These are phyloP conservation scores for Curvularia hawaiiensis DNA, from an alignment of 2,329 filamentous ascomycete species.

Conservation along the genomic window DNA sequence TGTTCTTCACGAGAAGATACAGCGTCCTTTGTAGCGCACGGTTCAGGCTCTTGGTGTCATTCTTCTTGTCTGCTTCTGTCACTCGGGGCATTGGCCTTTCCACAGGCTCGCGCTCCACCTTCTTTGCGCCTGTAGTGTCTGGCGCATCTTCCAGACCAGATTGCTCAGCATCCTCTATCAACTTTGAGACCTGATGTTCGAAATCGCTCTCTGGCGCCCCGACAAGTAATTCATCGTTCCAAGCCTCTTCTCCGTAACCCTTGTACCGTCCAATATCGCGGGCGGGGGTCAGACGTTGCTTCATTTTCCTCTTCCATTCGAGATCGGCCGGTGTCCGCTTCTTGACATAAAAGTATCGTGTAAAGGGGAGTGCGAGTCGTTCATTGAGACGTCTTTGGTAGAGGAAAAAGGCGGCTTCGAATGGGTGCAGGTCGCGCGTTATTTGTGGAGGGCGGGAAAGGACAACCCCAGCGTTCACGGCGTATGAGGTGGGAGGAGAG, in stretches of 20 bases:
- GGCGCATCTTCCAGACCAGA: slow-evolving; percentile 51
- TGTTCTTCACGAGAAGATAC: slow-evolving; percentile 82
- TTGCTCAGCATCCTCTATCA: slow-evolving; percentile 75
- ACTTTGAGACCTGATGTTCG: slow-evolving; percentile 67
- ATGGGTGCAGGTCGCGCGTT: slow-evolving; percentile 80
- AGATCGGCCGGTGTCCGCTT: slow-evolving; percentile 80
- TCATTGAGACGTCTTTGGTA: slow-evolving; percentile 98
- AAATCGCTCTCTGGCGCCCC: slow-evolving; percentile 71
- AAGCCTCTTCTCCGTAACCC: slow-evolving; percentile 72
- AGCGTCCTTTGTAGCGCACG: slow-evolving; percentile 79
- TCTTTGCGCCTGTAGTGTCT: slow-evolving; percentile 40
- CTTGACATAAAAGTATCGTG: slow-evolving; percentile 93
- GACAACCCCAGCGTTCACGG: slow-evolving; percentile 69
- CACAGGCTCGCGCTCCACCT: slow-evolving; percentile 65
- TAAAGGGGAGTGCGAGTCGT: slow-evolving; percentile 84
- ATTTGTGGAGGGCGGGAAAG: slow-evolving; percentile 87
- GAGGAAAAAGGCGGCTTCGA: slow-evolving; percentile 93
- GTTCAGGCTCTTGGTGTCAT: slow-evolving; percentile 79
- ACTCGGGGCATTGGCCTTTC: slow-evolving; percentile 71
- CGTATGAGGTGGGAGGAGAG: slow-evolving; percentile 53
- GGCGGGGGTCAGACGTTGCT: slow-evolving; percentile 75
- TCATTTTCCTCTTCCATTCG: slow-evolving; percentile 88
- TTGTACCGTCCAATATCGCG: slow-evolving; percentile 87
- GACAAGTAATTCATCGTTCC: slow-evolving; percentile 89
- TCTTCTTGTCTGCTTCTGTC: slow-evolving; percentile 78